Base-by-base conservation (phyloP, 1,284 basidiomycete species). In the Omphalotus olearius region DNA sequence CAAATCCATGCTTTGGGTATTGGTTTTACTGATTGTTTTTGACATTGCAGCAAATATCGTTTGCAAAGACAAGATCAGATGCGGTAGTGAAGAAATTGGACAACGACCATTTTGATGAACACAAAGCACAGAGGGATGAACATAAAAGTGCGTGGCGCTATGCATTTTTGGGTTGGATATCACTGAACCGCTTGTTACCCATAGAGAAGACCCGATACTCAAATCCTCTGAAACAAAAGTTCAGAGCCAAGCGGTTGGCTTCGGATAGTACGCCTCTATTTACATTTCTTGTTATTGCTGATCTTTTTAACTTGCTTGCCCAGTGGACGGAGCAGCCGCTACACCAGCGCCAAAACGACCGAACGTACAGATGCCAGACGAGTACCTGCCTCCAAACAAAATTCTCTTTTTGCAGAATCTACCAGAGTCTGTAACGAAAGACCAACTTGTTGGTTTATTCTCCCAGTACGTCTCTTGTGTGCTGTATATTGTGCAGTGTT, bases 341-440 rank as follows among this genome's bases (percentile, higher is more conserved):
- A 69, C 74, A 13, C 80, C 88, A 16, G 79, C 78, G 38, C 70
- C 86, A 23, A 89, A 86, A 68, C 79, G 90, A 50, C 87, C 88
- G 30, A 82, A 85, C 59, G 87, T 98, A 57, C 91, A 93, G 66
- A 95, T 97, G 91, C 95, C 97, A 28, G 96, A 99, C 87, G 96
- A 99, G 69, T 99, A 99, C 70, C 81, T 99, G 6, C 97, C 97
- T 3, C 96, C 96, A 28, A 99, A 99, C 88, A 94, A 94, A 69
- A 96, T 98, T 71, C 81, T 99, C 51, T 99, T 99, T 79, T 69
- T 99, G 58, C 96, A 99, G 73, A 97, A 97, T 67, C 76, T 97
- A 26, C 93, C 93, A n/a, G 91, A 93, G 62, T 88, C 72, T 37
- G 87, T 91, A 60, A 92, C 86, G 49, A 93, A 95, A 65, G 93